These are phyloP conservation scores for Thermochaetoides dissita DNA, from an alignment of 2,329 filamentous ascomycete genomes.

Conservation along the genomic window DNA sequence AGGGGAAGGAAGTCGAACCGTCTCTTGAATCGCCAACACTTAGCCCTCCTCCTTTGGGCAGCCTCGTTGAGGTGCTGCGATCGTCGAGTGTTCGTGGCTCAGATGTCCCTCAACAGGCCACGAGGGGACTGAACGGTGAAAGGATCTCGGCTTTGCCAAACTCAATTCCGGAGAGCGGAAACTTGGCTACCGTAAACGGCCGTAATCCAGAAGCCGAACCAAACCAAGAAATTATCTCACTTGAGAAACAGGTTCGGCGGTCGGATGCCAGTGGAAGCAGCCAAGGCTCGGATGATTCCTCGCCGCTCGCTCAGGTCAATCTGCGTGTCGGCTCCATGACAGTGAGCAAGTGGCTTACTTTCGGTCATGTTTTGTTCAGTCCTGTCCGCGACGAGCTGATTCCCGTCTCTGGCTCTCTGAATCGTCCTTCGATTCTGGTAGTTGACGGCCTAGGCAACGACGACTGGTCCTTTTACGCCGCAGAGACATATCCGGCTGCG, in stretches of 20 bases:
- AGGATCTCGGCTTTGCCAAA: too few relatives aligned
- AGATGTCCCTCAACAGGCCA: constrained; percentile 40
- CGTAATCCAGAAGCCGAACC: too few relatives aligned
- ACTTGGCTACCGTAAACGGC: too few relatives aligned
- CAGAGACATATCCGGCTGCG: constrained; percentile 61
- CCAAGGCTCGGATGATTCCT: constrained; percentile 39
- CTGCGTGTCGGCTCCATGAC: constrained; percentile 69
- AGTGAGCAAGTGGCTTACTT: constrained; percentile 77
- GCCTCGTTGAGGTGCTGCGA: constrained; percentile 21
- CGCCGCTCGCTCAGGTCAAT: constrained; percentile 57
- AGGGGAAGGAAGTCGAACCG: constrained; percentile 23
- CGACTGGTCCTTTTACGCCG: constrained; percentile 78
- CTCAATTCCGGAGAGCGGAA: too few relatives aligned
- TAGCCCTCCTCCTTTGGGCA: constrained; percentile 18
- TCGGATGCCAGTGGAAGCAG: constrained; percentile 34
- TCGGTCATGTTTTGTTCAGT: constrained; percentile 71
- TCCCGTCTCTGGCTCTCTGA: constrained; percentile 34
- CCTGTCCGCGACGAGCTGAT: constrained; percentile 60
- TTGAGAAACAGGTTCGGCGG: constrained; percentile 14
- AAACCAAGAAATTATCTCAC: too few relatives aligned
- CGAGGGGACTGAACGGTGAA: constrained; percentile 29
- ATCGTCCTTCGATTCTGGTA: constrained; percentile 54
- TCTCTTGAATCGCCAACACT: constrained; percentile 36
- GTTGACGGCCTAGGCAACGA: constrained; percentile 76
- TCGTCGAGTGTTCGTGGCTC: constrained; percentile 40